Percentiles rank a stretch among this genome's conserved stretches.
Conservation (phyloP, 176 grass and related monocot species). For the Triticum urartu region DNA sequence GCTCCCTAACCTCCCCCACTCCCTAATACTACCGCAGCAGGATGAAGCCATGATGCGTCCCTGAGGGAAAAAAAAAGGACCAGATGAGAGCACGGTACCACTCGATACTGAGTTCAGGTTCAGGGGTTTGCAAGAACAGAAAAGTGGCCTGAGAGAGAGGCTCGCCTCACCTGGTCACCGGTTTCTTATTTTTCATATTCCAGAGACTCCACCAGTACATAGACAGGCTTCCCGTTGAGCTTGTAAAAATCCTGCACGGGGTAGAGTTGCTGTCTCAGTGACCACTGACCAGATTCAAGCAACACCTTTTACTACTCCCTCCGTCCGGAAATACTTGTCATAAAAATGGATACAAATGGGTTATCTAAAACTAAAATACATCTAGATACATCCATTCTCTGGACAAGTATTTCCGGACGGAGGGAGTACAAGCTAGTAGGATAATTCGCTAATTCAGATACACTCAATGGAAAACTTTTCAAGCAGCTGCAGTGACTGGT, state of each 20-base stretch:
- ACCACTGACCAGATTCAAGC: not conserved
- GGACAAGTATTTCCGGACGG: no score
- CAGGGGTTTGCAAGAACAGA: not conserved
- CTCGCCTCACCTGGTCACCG: slow-evolving; percentile 44
- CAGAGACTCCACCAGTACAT: slow-evolving; percentile 74
- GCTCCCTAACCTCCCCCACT: slow-evolving; percentile 1
- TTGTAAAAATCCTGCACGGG: slow-evolving; percentile 58
- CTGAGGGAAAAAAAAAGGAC: not conserved
- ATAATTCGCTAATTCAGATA: not conserved
- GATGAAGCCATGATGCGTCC: slow-evolving; percentile 16
- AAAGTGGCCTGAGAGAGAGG: not conserved
- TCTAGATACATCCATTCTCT: no score
- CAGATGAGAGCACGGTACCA: not conserved
- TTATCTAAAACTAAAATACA: no score
- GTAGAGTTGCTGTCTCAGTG: not conserved
- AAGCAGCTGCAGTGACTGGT: not conserved
- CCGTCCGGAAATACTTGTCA: no score
- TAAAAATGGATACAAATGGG: no score
- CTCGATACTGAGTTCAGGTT: not conserved
- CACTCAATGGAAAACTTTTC: not conserved
- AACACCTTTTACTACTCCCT: not conserved
- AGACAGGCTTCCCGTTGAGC: slow-evolving; percentile 77
- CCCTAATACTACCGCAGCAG: slow-evolving; percentile 25
- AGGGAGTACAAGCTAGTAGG: not conserved
- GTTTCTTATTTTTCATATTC: slow-evolving; percentile 45